A percentile compares a stretch with the other conserved stretches of the same genome.
Evolutionary conservation across 176 grass and related monocot genomes (phyloP).

Genomic region (Cenchrus fungigraminus): DNA sequence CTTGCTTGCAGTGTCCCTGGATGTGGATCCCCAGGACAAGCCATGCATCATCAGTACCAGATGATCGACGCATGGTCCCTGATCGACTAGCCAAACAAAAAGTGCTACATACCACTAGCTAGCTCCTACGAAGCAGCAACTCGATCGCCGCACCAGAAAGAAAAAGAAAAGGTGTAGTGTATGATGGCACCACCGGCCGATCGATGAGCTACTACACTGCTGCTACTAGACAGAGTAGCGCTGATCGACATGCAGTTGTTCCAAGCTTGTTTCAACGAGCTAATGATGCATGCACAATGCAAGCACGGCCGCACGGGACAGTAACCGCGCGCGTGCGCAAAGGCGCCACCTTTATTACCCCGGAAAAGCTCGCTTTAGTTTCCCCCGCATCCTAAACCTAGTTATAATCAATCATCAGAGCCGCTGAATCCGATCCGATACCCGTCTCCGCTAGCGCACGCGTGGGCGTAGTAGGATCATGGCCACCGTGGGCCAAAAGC

Average conservation of each 20-base stretch:
- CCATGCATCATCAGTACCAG: no score
- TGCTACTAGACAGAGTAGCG: no score
- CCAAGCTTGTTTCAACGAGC: slow-evolving; percentile 31
- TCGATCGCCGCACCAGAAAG: no score
- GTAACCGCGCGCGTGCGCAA: slow-evolving; percentile 48
- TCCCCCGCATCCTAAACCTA: slow-evolving; percentile 23
- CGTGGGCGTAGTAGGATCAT: background rate
- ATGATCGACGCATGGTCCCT: no score
- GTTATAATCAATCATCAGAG: slow-evolving; percentile 46
- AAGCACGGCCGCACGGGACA: background rate
- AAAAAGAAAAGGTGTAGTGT: no score
- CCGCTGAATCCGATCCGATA: background rate
- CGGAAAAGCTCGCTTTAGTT: slow-evolving; percentile 36
- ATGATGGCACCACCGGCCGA: background rate
- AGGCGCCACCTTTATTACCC: slow-evolving; percentile 34
- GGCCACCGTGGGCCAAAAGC: slow-evolving; percentile 42
- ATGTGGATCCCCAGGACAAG: no score
- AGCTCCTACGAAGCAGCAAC: no score
- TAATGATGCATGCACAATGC: slow-evolving; percentile 25
- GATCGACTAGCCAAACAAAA: no score
- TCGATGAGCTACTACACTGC: background rate
- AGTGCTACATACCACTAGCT: no score
- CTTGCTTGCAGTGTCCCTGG: no score
- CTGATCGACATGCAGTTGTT: background rate
- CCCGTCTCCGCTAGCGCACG: background rate